Percentiles rank a stretch among this genome's conserved stretches.
Conservation (phyloP, 768 basidiomycete species). For the Tricholoma matsutake region DNA sequence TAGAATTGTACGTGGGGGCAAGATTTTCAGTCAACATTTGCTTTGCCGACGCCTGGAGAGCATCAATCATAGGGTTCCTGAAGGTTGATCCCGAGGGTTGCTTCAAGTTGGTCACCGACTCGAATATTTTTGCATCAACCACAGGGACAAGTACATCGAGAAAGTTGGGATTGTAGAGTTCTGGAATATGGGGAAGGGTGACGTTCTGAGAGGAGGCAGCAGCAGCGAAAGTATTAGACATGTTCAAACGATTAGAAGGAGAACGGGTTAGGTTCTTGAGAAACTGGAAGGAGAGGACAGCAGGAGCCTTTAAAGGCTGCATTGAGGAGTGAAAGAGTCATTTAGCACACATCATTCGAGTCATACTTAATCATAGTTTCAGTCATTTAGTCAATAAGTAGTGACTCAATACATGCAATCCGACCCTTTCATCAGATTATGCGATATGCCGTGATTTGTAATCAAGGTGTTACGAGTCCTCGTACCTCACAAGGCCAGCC, state of each 20-base stretch:
- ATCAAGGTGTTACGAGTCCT: no score
- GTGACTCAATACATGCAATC: no score
- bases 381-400: no score
- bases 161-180: constrained; percentile 54
- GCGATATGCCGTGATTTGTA: no score
- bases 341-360: background rate
- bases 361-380: no score
- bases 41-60: constrained; percentile 39
- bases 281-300: background rate
- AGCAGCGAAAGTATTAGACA: constrained; percentile 13
- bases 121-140: background rate
- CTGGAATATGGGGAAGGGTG: constrained; percentile 53
- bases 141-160: constrained; percentile 54
- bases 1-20: constrained; percentile 51
- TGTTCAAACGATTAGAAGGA: background rate
- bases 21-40: constrained; percentile 48
- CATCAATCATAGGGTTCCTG: constrained; percentile 53
- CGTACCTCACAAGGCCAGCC: no score
- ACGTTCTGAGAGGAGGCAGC: constrained; percentile 39
- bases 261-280: constrained; percentile 1
- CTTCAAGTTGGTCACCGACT: constrained; percentile 1
- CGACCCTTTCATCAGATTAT: no score
- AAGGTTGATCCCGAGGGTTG: constrained; percentile 12
- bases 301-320: background rate
- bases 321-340: background rate